Percentiles rank a stretch among this genome's conserved stretches.
Evolutionary conservation across 257 asterid species (phyloP).

Genomic region (Nicotiana noctiflora): DNA sequence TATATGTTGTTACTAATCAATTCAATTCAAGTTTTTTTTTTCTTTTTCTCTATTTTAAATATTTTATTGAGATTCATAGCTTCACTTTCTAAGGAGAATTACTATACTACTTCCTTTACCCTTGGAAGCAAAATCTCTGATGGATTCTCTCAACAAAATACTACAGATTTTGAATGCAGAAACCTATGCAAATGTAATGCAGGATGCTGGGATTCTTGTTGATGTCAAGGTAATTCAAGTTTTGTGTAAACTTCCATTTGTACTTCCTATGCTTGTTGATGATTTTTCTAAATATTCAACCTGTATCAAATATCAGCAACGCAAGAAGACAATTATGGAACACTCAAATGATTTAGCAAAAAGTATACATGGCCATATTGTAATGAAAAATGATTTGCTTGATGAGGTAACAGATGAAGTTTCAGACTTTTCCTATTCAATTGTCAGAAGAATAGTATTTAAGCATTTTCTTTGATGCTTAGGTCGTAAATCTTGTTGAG

Average conservation of each 20-base stretch:
- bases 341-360: constrained; percentile 51
- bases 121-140: not conserved
- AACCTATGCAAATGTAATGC: constrained; percentile 55
- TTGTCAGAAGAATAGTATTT: constrained; percentile 9
- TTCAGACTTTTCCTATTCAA: constrained; percentile 3
- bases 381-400: constrained; percentile 60
- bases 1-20: not conserved
- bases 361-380: constrained; percentile 54
- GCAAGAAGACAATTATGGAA: constrained; percentile 65
- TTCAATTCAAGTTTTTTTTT: not conserved
- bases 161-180: constrained; percentile 71
- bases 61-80: not conserved
- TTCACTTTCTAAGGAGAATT: not conserved
- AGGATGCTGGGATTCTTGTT: constrained; percentile 61
- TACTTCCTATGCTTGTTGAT: not conserved
- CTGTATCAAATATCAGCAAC: constrained; percentile 43
- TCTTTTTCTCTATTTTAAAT: not conserved
- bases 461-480: constrained; percentile 20
- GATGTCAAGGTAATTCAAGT: constrained; percentile 52
- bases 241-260: not conserved
- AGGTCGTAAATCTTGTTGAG: constrained; percentile 97
- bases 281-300: not conserved
- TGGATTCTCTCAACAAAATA: not conserved
- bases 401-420: constrained; percentile 51
- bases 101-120: not conserved